These are phyloP conservation scores for Chlamydomonas sphaeroides DNA, from an alignment of 139 green algal species.

Conservation along the genomic window DNA sequence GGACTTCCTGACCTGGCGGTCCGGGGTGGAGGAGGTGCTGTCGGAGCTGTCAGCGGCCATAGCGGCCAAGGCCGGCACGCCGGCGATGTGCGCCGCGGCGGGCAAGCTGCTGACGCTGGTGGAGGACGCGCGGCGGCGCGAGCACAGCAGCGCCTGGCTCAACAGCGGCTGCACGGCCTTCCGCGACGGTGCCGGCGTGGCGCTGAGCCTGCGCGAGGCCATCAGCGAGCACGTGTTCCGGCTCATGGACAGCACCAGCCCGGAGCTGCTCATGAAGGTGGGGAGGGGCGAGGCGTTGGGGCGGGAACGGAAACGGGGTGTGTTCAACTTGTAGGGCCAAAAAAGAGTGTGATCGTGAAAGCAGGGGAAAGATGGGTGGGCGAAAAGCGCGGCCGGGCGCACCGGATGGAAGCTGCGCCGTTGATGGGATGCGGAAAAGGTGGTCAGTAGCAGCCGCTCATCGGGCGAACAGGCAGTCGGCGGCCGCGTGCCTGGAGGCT, in stretches of 20 bases:
- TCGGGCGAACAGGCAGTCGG: too few species aligned
- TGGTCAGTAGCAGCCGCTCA: too few species aligned
- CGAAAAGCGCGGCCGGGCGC: too few species aligned
- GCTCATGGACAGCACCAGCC: slow-evolving; percentile 50
- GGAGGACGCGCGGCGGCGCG: slow-evolving; percentile 27
- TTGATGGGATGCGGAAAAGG: too few species aligned
- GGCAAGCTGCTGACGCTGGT: slow-evolving; percentile 10
- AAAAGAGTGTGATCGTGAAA: background rate
- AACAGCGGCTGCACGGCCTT: slow-evolving; percentile 22
- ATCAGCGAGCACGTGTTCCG: slow-evolving; percentile 56
- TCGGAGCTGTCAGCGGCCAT: slow-evolving; percentile 1
- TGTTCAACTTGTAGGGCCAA: too few species aligned
- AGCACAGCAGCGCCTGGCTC: slow-evolving; percentile 45
- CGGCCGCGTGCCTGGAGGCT: too few species aligned
- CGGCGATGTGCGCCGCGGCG: background rate
- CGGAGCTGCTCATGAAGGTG: slow-evolving; percentile 59
- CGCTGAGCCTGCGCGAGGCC: slow-evolving; percentile 48
- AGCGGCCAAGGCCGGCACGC: background rate
- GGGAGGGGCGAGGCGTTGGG: background rate
- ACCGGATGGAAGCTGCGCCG: too few species aligned
- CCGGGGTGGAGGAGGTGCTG: slow-evolving; percentile 21
- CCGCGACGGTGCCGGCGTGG: slow-evolving; percentile 15
- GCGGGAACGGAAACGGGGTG: too few species aligned
- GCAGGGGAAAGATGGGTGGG: background rate
- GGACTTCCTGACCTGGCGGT: slow-evolving; percentile 26